Evolutionary conservation across 2,329 filamentous ascomycete species (phyloP), one percentile per base, ranked within the genome.

Genomic region (Aspergillus sojae): DNA sequence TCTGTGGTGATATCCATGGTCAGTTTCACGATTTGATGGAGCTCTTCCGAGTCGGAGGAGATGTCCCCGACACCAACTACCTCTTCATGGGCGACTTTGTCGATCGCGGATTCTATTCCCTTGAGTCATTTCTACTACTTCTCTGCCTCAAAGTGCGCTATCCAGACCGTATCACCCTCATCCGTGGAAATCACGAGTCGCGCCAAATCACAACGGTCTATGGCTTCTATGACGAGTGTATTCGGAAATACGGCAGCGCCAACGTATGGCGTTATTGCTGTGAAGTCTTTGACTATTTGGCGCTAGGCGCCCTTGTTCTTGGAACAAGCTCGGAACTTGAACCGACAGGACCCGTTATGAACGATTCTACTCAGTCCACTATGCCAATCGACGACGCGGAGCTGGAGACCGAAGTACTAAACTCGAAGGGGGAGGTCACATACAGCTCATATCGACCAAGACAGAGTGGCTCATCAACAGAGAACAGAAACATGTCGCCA

Each of bases 61-160:
- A 97, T 77, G 92, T 96, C 4, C 94, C 94, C 46, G 94, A 97
- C 74, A 97, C 94, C 36, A 97, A 96, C 75, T 97, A 97, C 78
- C 87, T 97, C 4, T 97, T 97, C 81, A 97, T 97, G 93, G 94
- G 94, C 76, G 94, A 99, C 79, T 99, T 97, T 73, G 94, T 99
- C 75, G 94, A 99, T 79, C 92, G 94, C 68, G 94, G 94, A 63
- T 99, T 97, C 85, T 99, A 98, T 83, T 97, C 93, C 2, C 89
- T 99, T 71, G 94, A 99, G 81, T 95, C 94, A 5, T 97, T 99
- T 76, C 89, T 97, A 65, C 91, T 99, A 61, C 89, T 99, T 12
- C 88, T 99, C 59, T 97, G 93, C 76, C 88, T 98, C 72, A 98
- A 98, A 85, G 94, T 98, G 65, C 91, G 94, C 77, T 98, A 98